Conservation (phyloP, 805 yeast genomes). For the Ogataea naganishii region DNA sequence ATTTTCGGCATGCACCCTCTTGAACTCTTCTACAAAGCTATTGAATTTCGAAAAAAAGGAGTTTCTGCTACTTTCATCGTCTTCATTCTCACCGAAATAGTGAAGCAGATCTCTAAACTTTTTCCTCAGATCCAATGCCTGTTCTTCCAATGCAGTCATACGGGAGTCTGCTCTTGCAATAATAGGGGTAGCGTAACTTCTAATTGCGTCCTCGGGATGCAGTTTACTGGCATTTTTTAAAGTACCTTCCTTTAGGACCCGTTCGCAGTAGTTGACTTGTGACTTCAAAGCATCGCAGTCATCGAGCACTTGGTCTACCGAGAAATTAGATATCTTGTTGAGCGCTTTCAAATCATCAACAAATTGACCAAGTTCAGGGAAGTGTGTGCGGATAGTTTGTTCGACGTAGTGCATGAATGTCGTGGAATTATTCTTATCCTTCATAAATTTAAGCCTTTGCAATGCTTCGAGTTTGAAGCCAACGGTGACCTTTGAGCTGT, state of each 20-base stretch:
- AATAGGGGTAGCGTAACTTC: slow-evolving; percentile 43
- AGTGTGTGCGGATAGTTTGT: slow-evolving; percentile 52
- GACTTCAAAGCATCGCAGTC: slow-evolving; percentile 51
- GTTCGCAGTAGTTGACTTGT: slow-evolving; percentile 40
- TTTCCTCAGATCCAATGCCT: slow-evolving; percentile 35
- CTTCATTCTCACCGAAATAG: slow-evolving; percentile 64
- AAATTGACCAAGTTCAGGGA: slow-evolving; percentile 55
- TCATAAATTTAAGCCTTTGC: slow-evolving; percentile 62
- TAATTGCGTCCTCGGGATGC: slow-evolving; percentile 59
- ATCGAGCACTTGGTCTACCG: slow-evolving; percentile 51
- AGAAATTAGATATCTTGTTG: slow-evolving; percentile 45
- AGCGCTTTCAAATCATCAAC: slow-evolving; percentile 50
- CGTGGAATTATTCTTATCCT: slow-evolving; percentile 59
- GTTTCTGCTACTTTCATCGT: slow-evolving; percentile 42
- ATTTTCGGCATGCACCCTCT: slow-evolving; percentile 58
- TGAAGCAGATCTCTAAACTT: slow-evolving; percentile 53
- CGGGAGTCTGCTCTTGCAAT: slow-evolving; percentile 51
- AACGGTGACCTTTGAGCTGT: slow-evolving; percentile 51
- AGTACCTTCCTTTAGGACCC: slow-evolving; percentile 51
- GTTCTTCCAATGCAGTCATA: slow-evolving; percentile 5
- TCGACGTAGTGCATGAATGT: slow-evolving; percentile 73
- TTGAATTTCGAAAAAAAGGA: slow-evolving; percentile 56
- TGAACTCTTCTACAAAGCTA: slow-evolving; percentile 52
- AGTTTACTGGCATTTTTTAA: slow-evolving; percentile 53
- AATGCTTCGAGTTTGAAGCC: slow-evolving; percentile 68